Evolutionary conservation across 345 rosid species (phyloP).

Genomic region (Populus deltoides): DNA sequence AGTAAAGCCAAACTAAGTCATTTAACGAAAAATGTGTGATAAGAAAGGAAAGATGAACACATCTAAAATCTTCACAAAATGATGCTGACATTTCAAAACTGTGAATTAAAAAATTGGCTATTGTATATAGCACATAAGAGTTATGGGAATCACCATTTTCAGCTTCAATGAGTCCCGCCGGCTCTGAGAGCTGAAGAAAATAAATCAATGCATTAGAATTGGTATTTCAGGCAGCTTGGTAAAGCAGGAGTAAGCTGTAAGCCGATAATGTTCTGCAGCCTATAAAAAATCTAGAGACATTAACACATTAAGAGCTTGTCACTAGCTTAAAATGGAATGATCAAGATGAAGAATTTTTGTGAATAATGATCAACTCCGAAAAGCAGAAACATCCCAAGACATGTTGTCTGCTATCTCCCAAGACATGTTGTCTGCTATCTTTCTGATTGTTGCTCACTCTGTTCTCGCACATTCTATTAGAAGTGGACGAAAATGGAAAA

Average conservation of each 20-base stretch:
- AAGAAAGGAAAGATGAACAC: not conserved
- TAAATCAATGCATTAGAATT: slow-evolving; percentile 8
- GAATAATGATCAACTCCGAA: not conserved
- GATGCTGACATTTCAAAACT: not conserved
- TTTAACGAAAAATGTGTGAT: too few species aligned
- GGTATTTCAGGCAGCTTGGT: slow-evolving; percentile 11
- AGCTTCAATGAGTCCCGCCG: slow-evolving; percentile 74
- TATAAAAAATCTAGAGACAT: not conserved
- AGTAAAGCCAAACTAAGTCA: not conserved
- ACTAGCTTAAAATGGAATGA: not conserved
- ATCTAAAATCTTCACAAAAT: not conserved
- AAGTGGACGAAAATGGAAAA: not conserved
- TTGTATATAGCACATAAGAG: not conserved
- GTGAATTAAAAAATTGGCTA: not conserved
- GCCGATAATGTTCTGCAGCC: not conserved
- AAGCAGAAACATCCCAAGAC: not conserved
- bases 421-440: not conserved
- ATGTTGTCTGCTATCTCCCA: not conserved
- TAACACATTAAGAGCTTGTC: not conserved
- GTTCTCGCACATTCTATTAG: not conserved
- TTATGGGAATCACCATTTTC: slow-evolving; percentile 56
- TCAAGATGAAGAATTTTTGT: not conserved
- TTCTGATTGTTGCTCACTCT: not conserved
- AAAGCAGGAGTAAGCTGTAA: slow-evolving; percentile 1
- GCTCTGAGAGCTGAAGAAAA: slow-evolving; percentile 81